Base-by-base conservation (phyloP, 2,329 filamentous ascomycete genomes). In the Elsinoe necatrix region DNA sequence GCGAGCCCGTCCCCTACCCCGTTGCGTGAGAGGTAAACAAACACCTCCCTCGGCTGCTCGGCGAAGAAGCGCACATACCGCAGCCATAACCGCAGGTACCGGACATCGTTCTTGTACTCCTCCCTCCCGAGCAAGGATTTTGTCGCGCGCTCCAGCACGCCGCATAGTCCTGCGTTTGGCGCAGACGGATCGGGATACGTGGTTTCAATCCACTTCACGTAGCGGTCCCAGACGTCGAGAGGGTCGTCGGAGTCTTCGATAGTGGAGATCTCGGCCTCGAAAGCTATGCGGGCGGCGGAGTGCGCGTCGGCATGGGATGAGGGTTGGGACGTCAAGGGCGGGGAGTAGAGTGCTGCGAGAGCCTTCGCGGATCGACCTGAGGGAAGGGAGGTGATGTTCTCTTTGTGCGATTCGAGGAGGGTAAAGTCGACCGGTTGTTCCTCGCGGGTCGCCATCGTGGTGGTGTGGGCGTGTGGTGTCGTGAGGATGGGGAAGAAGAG, bases 131-230 rank as follows among this genome's bases (percentile, higher is more conserved):
- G 83, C 69, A 98, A 96, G 0, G 87, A 75, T 68, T 91, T 95
- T 8, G 93, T 97, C 6, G 91, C 92, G 61, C 91, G 87, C 74
- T 98, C 95, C 4, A 98, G 84, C 4, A 97, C 77, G 1, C 85
- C 85, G 59, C 93, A 84, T 12, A 98, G 81, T 65, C 93, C 89
- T n/a, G 92, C 95, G 66, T 95, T 84, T 1, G 89, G 80, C 55
- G 91, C 89, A 74, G 96, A 91, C 21, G 92, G 88, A 0, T 91
- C 92, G 1, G 93, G 92, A 69, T 97, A 98, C 55, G 92, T 87
- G 70, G 96, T 89, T 25, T 97, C 76, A 1, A 91, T 95, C 93
- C 93, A 98, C 72, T 89, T 89, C 58, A 97, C 89, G 69, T 98
- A 98, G 69, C 93, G 85, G 70, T 97, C 92, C 74, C 89, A 98